A percentile compares a stretch with the other conserved stretches of the same genome.
These are phyloP conservation scores for Yamadazyma philogaea DNA, from an alignment of 805 yeast species.

Conservation along the genomic window DNA sequence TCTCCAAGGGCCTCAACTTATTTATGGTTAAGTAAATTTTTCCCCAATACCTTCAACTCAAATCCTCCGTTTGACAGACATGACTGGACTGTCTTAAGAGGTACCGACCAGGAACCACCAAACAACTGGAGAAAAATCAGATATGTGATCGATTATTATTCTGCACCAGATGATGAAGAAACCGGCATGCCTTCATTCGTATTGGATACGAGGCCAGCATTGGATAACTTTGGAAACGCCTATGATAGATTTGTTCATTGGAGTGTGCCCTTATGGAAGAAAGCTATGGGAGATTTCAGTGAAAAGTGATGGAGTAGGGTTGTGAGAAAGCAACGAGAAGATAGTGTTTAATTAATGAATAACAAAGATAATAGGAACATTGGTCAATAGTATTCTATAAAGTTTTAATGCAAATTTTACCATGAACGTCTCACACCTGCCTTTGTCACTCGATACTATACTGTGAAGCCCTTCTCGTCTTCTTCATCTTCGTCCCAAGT, in stretches of 20 bases:
- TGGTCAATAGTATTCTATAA: too few relatives aligned
- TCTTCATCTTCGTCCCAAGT: not conserved
- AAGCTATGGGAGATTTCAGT: slow-evolving; percentile 61
- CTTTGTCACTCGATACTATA: not conserved
- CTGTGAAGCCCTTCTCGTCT: not conserved
- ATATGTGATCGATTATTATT: slow-evolving; percentile 92
- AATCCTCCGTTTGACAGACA: slow-evolving; percentile 97
- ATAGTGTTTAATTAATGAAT: not conserved
- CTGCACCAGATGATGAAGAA: slow-evolving; percentile 87
- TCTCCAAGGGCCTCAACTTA: slow-evolving; percentile 82
- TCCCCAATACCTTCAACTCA: slow-evolving; percentile 68
- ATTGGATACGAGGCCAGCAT: slow-evolving; percentile 93
- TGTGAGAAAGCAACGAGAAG: not conserved
- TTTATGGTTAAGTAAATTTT: slow-evolving; percentile 59
- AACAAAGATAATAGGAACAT: too few relatives aligned
- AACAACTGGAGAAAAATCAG: slow-evolving; percentile 69
- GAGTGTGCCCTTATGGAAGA: slow-evolving; percentile 62
- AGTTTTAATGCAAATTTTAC: too few relatives aligned
- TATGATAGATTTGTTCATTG: slow-evolving; percentile 68
- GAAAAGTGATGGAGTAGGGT: slow-evolving; percentile 5
- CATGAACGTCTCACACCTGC: too few relatives aligned
- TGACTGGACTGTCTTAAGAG: slow-evolving; percentile 93
- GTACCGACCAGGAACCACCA: slow-evolving; percentile 31
- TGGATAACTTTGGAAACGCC: slow-evolving; percentile 64
- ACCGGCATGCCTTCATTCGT: slow-evolving; percentile 89